Evolutionary conservation across 495 filamentous ascomycete species (phyloP).

Genomic region (Daldinia caldariorum): DNA sequence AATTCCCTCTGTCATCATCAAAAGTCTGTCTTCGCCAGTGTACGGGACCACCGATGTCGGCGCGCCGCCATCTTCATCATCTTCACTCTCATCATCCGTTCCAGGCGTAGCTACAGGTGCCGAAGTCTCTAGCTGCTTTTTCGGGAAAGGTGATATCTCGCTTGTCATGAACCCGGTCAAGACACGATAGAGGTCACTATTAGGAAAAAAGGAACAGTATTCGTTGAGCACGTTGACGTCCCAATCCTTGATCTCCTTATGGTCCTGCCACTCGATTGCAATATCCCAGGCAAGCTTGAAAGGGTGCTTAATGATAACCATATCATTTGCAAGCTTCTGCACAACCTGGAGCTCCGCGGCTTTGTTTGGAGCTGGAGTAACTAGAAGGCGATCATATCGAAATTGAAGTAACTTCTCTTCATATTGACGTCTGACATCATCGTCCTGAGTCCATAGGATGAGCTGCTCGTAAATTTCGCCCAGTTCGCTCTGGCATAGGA

Average conservation of each 20-base stretch:
- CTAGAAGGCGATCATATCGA: conserved; percentile 77
- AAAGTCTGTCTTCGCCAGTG: conserved; percentile 74
- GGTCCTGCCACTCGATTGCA: conserved; percentile 87
- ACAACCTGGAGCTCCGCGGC: conserved; percentile 72
- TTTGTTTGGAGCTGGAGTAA: conserved; percentile 72
- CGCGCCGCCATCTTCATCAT: conserved; percentile 62
- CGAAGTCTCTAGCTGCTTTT: conserved; percentile 37
- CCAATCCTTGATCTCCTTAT: conserved; percentile 73
- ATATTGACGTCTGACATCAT: conserved; percentile 81
- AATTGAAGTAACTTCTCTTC: conserved; percentile 91
- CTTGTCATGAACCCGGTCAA: conserved; percentile 82
- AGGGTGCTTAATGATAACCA: conserved; percentile 96
- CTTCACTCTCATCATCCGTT: conserved; percentile 56
- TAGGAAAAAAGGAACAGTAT: conserved; percentile 85
- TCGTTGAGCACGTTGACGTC: conserved; percentile 79
- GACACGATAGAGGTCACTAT: conserved; percentile 80
- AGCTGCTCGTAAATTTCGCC: conserved; percentile 80
- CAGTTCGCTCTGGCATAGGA: conserved; percentile 73
- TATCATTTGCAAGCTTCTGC: conserved; percentile 77
- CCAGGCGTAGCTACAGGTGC: conserved; percentile 25
- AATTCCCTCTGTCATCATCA: conserved; percentile 86
- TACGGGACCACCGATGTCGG: conserved; percentile 61
- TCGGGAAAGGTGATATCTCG: conserved; percentile 84
- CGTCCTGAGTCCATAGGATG: conserved; percentile 89
- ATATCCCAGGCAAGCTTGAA: conserved; percentile 92